These are phyloP conservation scores for Diospyros kaki DNA, from an alignment of 148 eudicot species.

Conservation along the genomic window DNA sequence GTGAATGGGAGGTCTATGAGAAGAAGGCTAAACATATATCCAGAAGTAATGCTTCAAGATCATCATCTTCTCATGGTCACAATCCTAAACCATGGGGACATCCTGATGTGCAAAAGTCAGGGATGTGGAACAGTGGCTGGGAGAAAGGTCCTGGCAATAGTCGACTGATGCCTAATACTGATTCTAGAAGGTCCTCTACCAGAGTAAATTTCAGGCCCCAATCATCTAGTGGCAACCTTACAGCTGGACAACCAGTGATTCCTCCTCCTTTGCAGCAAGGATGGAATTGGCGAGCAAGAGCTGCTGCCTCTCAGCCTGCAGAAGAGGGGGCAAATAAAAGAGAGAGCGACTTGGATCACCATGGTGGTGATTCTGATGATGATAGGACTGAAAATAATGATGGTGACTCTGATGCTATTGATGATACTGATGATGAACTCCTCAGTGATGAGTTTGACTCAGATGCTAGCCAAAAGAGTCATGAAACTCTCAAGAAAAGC, in stretches of 20 bases:
- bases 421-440: slow-evolving; percentile 37
- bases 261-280: slow-evolving; percentile 44
- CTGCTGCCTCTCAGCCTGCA: slow-evolving; percentile 21
- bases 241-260: slow-evolving; percentile 16
- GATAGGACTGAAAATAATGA: slow-evolving; percentile 27
- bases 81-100: slow-evolving; percentile 51
- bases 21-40: slow-evolving; percentile 36
- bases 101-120: slow-evolving; percentile 34
- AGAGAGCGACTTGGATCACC: not conserved
- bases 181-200: slow-evolving; percentile 24
- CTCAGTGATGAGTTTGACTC: slow-evolving; percentile 50
- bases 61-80: slow-evolving; percentile 29
- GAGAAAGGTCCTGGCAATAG: slow-evolving; percentile 27
- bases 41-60: slow-evolving; percentile 26
- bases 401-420: slow-evolving; percentile 35
- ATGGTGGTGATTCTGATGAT: not conserved
- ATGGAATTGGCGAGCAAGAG: slow-evolving; percentile 28
- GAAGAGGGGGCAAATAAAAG: slow-evolving; percentile 5
- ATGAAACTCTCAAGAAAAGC: slow-evolving; percentile 48
- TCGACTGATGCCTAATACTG: slow-evolving; percentile 16
- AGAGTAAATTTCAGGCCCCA: slow-evolving; percentile 26
- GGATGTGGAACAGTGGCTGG: slow-evolving; percentile 21
- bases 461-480: slow-evolving; percentile 45
- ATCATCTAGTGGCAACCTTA: slow-evolving; percentile 1
- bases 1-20: slow-evolving; percentile 44